Conservation (phyloP, 2,329 filamentous ascomycete species). For the Lachnellula hyalina region DNA sequence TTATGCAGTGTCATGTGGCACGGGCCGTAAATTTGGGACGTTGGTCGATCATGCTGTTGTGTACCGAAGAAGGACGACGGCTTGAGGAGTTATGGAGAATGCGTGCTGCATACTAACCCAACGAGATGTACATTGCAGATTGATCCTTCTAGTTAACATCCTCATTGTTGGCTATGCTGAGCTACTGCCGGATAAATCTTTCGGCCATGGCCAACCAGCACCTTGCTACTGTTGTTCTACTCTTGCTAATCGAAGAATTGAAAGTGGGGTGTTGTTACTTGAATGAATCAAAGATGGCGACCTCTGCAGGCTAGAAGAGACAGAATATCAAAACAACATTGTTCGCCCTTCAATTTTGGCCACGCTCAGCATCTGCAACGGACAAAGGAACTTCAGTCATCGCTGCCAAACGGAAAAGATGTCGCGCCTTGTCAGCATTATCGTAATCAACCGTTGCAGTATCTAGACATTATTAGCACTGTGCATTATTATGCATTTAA, state of each 20-base stretch:
- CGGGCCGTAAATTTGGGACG: not conserved
- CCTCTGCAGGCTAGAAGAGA: not conserved
- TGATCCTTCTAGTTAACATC: no score
- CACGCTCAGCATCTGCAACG: conserved; percentile 26
- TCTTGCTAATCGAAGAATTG: not conserved
- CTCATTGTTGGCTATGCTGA: not conserved
- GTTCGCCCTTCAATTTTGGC: conserved; percentile 2
- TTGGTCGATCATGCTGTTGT: not conserved
- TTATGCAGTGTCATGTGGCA: not conserved
- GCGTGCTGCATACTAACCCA: not conserved
- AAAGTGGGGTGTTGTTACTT: not conserved
- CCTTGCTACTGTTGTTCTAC: no score
- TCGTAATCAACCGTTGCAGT: conserved; percentile 47
- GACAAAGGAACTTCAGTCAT: conserved; percentile 45
- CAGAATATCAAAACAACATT: not conserved
- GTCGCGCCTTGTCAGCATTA: conserved; percentile 39
- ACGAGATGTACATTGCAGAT: not conserved
- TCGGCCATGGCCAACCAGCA: no score
- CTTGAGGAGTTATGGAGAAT: not conserved
- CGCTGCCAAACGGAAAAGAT: conserved; percentile 45
- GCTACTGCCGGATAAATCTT: not conserved
- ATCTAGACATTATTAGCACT: conserved; percentile 31
- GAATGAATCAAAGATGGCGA: not conserved
- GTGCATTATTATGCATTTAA: not conserved
- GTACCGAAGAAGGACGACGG: not conserved